A percentile compares a stretch with the other conserved stretches of the same genome.
phyloP scores from a whole-genome alignment of 2,329 filamentous ascomycete genomes.

The Ceratocystis smalleyi region DNA sequence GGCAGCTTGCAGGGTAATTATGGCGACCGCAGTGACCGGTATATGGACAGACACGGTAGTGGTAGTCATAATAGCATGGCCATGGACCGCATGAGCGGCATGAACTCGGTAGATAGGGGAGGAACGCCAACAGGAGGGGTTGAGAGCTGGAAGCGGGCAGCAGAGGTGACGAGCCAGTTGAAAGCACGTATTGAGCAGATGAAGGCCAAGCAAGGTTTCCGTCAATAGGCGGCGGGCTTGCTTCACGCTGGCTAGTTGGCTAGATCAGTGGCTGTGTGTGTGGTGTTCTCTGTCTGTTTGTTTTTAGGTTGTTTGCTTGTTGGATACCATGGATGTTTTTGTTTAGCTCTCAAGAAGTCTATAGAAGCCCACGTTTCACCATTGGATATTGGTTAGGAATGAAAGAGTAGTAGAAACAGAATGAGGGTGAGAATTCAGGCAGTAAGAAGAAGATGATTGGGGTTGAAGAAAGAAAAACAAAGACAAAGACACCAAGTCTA shows the following conservation, averaged over 20 bases:
- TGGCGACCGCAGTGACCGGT: constrained; percentile 3
- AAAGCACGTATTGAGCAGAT: constrained; percentile 98
- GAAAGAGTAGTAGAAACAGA: too few relatives aligned
- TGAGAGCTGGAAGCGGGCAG: constrained; percentile 93
- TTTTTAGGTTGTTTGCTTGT: constrained; percentile 3
- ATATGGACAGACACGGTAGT: background rate
- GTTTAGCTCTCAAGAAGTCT: background rate
- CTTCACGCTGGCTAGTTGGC: background rate
- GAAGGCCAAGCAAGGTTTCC: constrained; percentile 45
- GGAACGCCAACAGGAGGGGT: constrained; percentile 30
- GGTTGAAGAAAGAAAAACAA: too few relatives aligned
- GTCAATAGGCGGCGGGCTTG: constrained; percentile 1
- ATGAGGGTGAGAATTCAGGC: too few relatives aligned
- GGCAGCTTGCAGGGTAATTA: constrained; percentile 12
- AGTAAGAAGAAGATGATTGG: too few relatives aligned
- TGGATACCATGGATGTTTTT: background rate
- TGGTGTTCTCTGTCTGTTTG: background rate
- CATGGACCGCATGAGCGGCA: constrained; percentile 8
- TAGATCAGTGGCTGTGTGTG: background rate
- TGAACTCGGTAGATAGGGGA: background rate
- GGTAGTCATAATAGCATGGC: background rate
- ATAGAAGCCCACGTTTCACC: constrained; percentile 4
- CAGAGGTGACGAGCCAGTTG: constrained; percentile 91
- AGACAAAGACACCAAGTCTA: too few relatives aligned
- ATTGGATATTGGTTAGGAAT: background rate